phyloP scores from a whole-genome alignment of 2,329 filamentous ascomycete species.

The Aspergillus pseudoviridinutans region DNA sequence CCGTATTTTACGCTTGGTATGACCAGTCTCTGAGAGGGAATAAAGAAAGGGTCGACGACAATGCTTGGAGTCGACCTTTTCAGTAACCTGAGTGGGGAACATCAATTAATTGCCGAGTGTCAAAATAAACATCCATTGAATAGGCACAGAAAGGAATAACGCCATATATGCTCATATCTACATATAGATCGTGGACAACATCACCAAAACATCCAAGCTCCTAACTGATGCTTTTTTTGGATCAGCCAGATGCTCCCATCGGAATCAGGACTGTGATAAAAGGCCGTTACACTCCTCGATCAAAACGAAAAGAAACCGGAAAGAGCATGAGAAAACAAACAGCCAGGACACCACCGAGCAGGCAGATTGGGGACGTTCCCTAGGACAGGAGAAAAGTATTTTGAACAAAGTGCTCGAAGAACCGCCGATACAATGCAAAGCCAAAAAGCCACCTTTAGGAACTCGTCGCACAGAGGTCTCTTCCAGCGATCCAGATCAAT shows the following conservation, averaged over 20 bases:
- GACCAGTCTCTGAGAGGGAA: not conserved
- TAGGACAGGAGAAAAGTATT: conserved; percentile 15
- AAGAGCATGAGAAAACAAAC: conserved; percentile 6
- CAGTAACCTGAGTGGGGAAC: conserved; percentile 1
- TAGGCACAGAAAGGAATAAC: conserved; percentile 26
- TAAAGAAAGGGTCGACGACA: not conserved
- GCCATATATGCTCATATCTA: conserved; percentile 41
- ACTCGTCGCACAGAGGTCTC: conserved; percentile 17
- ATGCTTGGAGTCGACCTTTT: not conserved
- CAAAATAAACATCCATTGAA: conserved; percentile 16
- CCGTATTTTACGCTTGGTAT: not conserved
- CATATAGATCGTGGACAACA: conserved; percentile 32
- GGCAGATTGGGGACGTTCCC: conserved; percentile 10
- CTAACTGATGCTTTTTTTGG: conserved; percentile 17
- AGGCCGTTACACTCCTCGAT: conserved; percentile 23
- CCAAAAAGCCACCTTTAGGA: conserved; percentile 29
- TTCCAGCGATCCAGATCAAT: conserved; percentile 18
- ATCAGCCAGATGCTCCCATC: conserved; percentile 21
- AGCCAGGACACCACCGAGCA: conserved; percentile 15
- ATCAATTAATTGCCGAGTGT: conserved; percentile 18
- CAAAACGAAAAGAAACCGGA: conserved; percentile 15
- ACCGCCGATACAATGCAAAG: conserved; percentile 18
- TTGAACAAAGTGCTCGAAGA: conserved; percentile 10
- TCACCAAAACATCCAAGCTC: conserved; percentile 30
- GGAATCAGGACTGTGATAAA: conserved; percentile 22